Conservation (phyloP, 495 filamentous ascomycete species). For the Penicillium flavigenum region DNA sequence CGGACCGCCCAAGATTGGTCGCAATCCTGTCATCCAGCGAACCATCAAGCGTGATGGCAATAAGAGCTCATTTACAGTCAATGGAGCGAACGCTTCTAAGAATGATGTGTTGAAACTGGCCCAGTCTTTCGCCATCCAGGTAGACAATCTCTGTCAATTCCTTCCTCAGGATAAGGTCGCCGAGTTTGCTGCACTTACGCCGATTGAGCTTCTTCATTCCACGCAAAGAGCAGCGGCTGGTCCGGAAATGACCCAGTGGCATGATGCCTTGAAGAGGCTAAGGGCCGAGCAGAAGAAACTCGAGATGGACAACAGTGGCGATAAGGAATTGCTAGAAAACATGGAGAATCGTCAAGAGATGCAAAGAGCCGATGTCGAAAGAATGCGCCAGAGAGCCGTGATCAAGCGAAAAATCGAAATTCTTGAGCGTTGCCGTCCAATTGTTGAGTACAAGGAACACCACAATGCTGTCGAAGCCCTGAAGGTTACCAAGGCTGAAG, state of each 20-base stretch:
- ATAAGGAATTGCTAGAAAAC: constrained; percentile 60
- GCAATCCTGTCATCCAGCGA: constrained; percentile 72
- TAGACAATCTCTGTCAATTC: constrained; percentile 98
- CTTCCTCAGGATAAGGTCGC: constrained; percentile 95
- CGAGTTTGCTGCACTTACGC: constrained; percentile 83
- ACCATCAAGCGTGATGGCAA: constrained; percentile 81
- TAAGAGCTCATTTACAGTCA: constrained; percentile 68
- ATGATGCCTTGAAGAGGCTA: constrained; percentile 67
- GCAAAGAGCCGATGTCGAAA: constrained; percentile 78
- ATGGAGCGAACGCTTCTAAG: constrained; percentile 56
- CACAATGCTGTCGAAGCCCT: constrained; percentile 33
- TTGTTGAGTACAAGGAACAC: constrained; percentile 59
- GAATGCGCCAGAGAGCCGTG: constrained; percentile 69
- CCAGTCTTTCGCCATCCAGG: constrained; percentile 75
- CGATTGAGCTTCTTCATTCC: constrained; percentile 78
- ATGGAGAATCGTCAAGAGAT: constrained; percentile 73
- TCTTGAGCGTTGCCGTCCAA: constrained; percentile 62
- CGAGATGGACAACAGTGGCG: constrained; percentile 55
- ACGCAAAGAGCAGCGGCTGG: constrained; percentile 87
- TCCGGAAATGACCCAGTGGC: constrained; percentile 74
- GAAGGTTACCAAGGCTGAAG: constrained; percentile 47
- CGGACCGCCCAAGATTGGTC: constrained; percentile 44
- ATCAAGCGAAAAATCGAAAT: constrained; percentile 65
- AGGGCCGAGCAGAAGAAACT: constrained; percentile 67
- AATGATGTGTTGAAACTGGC: constrained; percentile 64